Evolutionary conservation across 306 rosid species (phyloP).

Genomic region (Trifolium fragiferum): DNA sequence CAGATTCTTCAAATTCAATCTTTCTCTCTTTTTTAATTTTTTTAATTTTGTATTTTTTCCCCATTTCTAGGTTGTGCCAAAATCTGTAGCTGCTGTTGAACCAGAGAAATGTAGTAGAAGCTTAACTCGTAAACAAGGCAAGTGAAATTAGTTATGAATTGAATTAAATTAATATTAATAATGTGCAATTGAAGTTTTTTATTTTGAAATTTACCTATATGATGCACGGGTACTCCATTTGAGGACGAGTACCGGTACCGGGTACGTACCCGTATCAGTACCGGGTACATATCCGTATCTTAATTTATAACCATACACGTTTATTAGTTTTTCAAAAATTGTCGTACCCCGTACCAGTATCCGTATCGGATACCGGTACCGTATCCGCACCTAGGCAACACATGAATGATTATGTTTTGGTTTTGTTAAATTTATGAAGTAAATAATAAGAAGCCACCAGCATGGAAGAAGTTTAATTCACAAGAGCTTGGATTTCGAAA

Average conservation of each 20-base stretch:
- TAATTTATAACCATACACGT: no score
- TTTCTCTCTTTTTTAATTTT: not conserved
- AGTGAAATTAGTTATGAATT: not conserved
- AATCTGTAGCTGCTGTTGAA: not conserved
- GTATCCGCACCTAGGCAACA: no score
- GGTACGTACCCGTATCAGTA: no score
- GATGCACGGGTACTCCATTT: no score
- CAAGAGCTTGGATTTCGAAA: conserved; percentile 72
- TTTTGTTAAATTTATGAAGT: conserved; percentile 39
- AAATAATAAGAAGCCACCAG: conserved; percentile 43
- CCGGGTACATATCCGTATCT: no score
- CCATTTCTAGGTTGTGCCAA: not conserved
- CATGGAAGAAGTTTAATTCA: conserved; percentile 76
- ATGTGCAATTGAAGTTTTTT: not conserved
- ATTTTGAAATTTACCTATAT: no score
- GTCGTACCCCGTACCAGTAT: no score
- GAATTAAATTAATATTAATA: not conserved
- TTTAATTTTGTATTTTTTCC: not conserved
- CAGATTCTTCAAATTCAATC: not conserved
- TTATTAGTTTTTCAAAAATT: no score
- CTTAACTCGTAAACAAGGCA: not conserved
- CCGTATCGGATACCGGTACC: no score
- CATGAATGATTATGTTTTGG: no score
- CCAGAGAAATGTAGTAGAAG: not conserved
- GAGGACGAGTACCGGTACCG: no score